Evolutionary conservation across 73 alveolate genomes (phyloP).

Genomic region (Effrenium voratum): DNA sequence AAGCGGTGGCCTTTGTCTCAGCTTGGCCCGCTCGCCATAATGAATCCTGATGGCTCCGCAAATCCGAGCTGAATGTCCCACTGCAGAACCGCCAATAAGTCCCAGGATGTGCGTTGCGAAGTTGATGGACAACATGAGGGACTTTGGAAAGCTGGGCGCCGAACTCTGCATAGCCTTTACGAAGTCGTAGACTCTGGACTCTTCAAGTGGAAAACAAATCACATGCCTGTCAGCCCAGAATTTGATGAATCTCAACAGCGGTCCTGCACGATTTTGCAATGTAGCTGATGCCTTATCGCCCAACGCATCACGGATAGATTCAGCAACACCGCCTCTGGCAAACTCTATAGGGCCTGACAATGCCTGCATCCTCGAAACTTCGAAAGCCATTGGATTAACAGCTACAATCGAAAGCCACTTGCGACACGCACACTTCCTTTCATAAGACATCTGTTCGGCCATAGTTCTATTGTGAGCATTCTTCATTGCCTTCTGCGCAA

Average conservation of each 20-base stretch:
- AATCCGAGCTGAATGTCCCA: neutral
- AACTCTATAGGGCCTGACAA: too few relatives aligned
- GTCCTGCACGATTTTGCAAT: neutral
- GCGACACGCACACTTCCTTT: constrained; percentile 18
- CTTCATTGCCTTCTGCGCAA: neutral
- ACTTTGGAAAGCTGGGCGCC: neutral
- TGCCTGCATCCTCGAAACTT: too few relatives aligned
- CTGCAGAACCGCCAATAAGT: neutral
- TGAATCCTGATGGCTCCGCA: neutral
- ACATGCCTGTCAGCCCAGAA: neutral
- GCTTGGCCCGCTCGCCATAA: neutral
- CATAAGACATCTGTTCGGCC: neutral
- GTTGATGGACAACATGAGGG: neutral
- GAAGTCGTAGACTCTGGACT: neutral
- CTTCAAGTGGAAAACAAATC: neutral
- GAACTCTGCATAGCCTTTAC: neutral
- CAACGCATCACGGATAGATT: too few relatives aligned
- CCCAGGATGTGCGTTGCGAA: neutral
- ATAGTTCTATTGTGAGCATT: neutral
- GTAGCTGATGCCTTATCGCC: too few relatives aligned
- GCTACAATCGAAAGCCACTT: constrained; percentile 28
- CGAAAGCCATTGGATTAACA: too few relatives aligned
- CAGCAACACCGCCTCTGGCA: too few relatives aligned
- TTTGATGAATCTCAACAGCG: neutral
- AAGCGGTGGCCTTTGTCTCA: constrained; percentile 13